Percentiles rank a stretch among this genome's conserved stretches.
Evolutionary conservation across 2,329 filamentous ascomycete species (phyloP).

Genomic region (Teratosphaeriaceae sp.): DNA sequence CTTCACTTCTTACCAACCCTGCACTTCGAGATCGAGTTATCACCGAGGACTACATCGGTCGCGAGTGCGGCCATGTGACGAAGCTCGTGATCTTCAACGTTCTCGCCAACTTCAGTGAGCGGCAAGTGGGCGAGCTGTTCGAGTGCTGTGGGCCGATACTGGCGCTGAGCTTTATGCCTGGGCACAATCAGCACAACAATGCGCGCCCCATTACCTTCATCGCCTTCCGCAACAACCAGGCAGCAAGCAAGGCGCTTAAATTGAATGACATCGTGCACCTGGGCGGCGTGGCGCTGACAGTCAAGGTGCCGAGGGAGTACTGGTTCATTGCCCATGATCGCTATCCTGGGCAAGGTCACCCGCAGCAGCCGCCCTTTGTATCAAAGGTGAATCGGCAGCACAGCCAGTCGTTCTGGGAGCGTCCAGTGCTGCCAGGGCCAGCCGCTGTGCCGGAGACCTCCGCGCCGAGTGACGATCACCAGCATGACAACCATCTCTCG

Average conservation of each 20-base stretch:
- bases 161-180: not conserved
- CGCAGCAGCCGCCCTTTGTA: too few relatives aligned
- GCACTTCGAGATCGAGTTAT: conserved; percentile 3
- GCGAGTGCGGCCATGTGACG: conserved; percentile 8
- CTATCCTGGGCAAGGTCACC: conserved; percentile 5
- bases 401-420: too few relatives aligned
- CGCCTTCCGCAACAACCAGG: conserved; percentile 2
- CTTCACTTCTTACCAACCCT: too few relatives aligned
- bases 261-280: not conserved
- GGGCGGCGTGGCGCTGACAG: not conserved
- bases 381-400: too few relatives aligned
- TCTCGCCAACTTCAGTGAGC: not conserved
- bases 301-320: conserved; percentile 12
- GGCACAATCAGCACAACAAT: not conserved
- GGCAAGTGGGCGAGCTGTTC: not conserved
- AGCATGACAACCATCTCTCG: not conserved
- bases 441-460: not conserved
- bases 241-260: conserved; percentile 2
- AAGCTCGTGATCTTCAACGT: conserved; percentile 10
- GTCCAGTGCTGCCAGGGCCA: not conserved
- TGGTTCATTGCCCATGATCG: conserved; percentile 4
- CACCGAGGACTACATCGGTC: conserved; percentile 9
- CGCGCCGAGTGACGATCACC: too few relatives aligned
- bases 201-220: conserved; percentile 1
- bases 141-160: not conserved